These are phyloP conservation scores for Colletotrichum sp. DNA, from an alignment of 2,329 filamentous ascomycete species.

Conservation along the genomic window DNA sequence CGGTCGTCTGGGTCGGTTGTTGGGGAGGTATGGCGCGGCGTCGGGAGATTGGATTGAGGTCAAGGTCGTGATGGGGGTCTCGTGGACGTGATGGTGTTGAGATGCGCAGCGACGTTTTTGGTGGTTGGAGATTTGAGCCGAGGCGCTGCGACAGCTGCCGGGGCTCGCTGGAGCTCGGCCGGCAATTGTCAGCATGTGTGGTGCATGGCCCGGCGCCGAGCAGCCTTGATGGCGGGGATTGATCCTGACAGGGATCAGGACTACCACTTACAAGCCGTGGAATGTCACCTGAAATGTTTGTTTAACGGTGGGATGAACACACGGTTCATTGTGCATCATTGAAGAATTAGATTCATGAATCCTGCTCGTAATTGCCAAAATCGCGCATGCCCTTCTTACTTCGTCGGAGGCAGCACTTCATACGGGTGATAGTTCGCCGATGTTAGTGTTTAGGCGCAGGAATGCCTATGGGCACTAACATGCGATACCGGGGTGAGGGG, in stretches of 20 bases:
- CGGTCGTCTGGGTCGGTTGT: no score
- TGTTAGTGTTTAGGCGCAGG: not conserved
- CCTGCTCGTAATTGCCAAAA: not conserved
- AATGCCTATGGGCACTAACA: not conserved
- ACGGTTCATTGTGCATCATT: not conserved
- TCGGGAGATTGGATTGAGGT: rapidly evolving
- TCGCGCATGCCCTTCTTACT: not conserved
- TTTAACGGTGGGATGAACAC: not conserved
- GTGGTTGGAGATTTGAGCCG: slow-evolving; percentile 11
- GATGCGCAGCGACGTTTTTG: not conserved
- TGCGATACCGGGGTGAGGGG: not conserved
- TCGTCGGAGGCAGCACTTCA: not conserved
- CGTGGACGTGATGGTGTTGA: not conserved
- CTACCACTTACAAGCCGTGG: not conserved
- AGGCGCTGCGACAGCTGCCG: slow-evolving; percentile 4
- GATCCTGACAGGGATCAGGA: not conserved
- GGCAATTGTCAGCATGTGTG: slow-evolving; percentile 12
- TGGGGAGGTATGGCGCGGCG: not conserved
- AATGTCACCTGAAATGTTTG: not conserved
- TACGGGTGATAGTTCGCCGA: not conserved
- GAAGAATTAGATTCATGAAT: not conserved
- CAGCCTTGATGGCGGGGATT: not conserved
- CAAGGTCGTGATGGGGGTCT: not conserved
- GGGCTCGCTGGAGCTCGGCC: slow-evolving; percentile 6
- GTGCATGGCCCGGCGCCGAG: not conserved